Base-by-base conservation (phyloP, 2,329 filamentous ascomycete genomes). In the Cucurbitaria berberidis region DNA sequence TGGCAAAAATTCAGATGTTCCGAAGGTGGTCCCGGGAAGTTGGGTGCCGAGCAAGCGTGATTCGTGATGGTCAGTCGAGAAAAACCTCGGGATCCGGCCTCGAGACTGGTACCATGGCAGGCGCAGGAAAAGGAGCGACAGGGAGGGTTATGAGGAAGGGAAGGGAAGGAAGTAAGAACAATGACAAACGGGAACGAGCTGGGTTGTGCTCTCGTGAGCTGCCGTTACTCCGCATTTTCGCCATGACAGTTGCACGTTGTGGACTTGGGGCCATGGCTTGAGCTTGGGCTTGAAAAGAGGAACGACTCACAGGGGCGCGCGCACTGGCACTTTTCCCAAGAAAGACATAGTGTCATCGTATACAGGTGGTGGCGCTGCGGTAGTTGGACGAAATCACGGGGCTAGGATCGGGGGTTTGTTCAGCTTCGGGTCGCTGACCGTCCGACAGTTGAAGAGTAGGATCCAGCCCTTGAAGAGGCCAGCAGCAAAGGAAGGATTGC, bases 201-300 rank as follows among this genome's bases (percentile, higher is more conserved):
- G 54, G 22, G 54, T n/a, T n/a, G n/a, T 45, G 46, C 42, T 59
- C 55, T 62, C 53, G 59, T 64, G 57, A 50, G 59, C 59, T 59
- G 57, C 59, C 58, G 56, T 64, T 62, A 65, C 67, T 69, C 68
- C 67, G 66, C 66, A 71, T 60, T 60, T 64, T 55, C 30, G 56
- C 56, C 61, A 64, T 66, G 63, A 62, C 60, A 54, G 53, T 61
- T n/a, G n/a, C n/a, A n/a, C n/a, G n/a, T n/a, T 62, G 55, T 59
- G 63, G 57, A 45, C n/a, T 45, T 22, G 46, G 59, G 58, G 51
- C 49, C 50, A 57, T 36, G 48, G 55, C 53, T 48, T 48, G 55
- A 50, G 54, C 56, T 54, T 53, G 48, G 53, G 51, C 48, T 47
- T 55, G 52, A 44, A 49, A 26, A 9, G 5, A 26, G 43, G 52